Conservation (phyloP, 2,329 filamentous ascomycete species). For the Exophiala lecanii-corni region DNA sequence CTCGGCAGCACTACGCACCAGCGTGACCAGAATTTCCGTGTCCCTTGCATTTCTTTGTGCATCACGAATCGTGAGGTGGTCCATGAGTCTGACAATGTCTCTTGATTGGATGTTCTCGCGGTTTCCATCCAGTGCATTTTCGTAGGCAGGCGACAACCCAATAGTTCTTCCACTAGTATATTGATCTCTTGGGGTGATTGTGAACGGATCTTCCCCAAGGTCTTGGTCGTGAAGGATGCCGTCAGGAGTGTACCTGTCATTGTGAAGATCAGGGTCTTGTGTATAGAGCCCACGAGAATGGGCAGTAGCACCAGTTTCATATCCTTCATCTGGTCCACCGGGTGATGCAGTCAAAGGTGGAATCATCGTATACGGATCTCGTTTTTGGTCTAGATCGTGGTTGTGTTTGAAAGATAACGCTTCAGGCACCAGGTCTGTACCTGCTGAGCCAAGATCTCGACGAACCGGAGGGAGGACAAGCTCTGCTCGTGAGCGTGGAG, state of each 20-base stretch:
- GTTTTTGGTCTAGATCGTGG: slow-evolving; percentile 34
- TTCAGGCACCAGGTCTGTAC: slow-evolving; percentile 33
- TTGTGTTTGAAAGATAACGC: slow-evolving; percentile 31
- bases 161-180: slow-evolving; percentile 80
- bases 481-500: slow-evolving; percentile 36
- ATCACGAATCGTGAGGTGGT: slow-evolving; percentile 94
- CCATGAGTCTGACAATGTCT: slow-evolving; percentile 96
- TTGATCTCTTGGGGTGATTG: slow-evolving; percentile 56
- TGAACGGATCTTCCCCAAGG: slow-evolving; percentile 60
- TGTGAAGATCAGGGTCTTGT: slow-evolving; percentile 7
- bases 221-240: slow-evolving; percentile 3
- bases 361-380: slow-evolving; percentile 33
- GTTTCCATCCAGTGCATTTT: slow-evolving; percentile 78
- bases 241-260: slow-evolving; percentile 17
- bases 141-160: slow-evolving; percentile 89
- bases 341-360: slow-evolving; percentile 48
- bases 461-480: slow-evolving; percentile 33
- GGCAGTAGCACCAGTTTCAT: slow-evolving; percentile 66
- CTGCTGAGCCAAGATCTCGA: slow-evolving; percentile 41
- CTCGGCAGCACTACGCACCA: slow-evolving; percentile 89
- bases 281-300: slow-evolving; percentile 22
- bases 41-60: slow-evolving; percentile 93
- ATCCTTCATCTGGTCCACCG: slow-evolving; percentile 79
- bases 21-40: slow-evolving; percentile 89
- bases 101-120: slow-evolving; percentile 92